phyloP scores from a whole-genome alignment of 805 yeast species.

The Deakozyma indianensis region DNA sequence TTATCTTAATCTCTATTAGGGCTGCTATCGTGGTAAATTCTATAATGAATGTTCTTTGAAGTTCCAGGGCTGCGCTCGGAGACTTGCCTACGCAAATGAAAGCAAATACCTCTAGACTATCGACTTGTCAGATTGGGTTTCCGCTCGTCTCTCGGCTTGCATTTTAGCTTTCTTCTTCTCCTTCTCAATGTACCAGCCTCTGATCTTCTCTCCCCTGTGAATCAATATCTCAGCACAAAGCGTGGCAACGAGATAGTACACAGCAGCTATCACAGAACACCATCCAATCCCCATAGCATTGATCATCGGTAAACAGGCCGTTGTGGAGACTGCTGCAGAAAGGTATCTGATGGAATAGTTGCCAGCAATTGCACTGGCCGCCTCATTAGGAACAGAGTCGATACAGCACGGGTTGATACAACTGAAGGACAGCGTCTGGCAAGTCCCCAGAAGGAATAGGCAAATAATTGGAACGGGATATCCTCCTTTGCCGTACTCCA shows the following conservation, averaged over 20 bases:
- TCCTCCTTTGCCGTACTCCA: slow-evolving; percentile 37
- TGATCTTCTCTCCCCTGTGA: slow-evolving; percentile 26
- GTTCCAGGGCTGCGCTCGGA: too few relatives aligned
- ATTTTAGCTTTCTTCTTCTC: background rate
- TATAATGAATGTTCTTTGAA: too few relatives aligned
- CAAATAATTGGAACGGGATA: slow-evolving; percentile 38
- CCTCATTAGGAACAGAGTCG: slow-evolving; percentile 39
- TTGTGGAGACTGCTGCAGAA: slow-evolving; percentile 38
- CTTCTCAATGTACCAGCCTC: slow-evolving; percentile 10
- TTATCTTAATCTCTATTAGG: too few relatives aligned
- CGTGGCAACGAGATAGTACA: slow-evolving; percentile 27
- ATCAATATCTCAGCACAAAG: slow-evolving; percentile 22
- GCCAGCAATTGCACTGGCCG: slow-evolving; percentile 42
- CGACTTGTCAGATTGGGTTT: too few relatives aligned
- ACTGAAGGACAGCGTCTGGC: slow-evolving; percentile 39
- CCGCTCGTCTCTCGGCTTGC: too few relatives aligned
- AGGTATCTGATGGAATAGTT: slow-evolving; percentile 37
- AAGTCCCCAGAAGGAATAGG: slow-evolving; percentile 34
- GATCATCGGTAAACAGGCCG: slow-evolving; percentile 32
- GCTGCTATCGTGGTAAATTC: too few relatives aligned
- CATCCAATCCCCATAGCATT: slow-evolving; percentile 41
- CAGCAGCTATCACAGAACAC: slow-evolving; percentile 37
- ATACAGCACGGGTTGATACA: slow-evolving; percentile 43
- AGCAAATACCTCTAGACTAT: too few relatives aligned
- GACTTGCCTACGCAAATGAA: too few relatives aligned